These are phyloP conservation scores for Kazachstania taianensis DNA, from an alignment of 805 yeast species.

Conservation along the genomic window DNA sequence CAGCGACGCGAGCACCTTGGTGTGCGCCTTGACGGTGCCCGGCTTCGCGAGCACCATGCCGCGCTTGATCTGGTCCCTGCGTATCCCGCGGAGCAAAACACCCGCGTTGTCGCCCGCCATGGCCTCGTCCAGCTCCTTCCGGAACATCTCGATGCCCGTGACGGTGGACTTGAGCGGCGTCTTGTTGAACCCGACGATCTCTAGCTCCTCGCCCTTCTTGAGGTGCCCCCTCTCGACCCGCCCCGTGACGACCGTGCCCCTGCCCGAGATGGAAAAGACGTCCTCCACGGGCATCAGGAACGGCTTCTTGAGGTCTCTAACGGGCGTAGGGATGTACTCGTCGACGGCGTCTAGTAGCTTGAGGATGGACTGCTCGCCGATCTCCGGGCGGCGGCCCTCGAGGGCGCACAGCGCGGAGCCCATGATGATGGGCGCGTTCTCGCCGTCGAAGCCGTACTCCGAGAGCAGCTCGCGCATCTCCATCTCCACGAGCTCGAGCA, in stretches of 20 bases:
- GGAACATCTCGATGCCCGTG: conserved; percentile 99
- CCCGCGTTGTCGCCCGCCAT: conserved; percentile 99
- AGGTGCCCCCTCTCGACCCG: conserved; percentile 97
- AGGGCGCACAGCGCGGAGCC: conserved; percentile 97
- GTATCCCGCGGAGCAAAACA: conserved; percentile 91
- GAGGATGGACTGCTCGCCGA: conserved; percentile 76
- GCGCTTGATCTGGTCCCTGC: conserved; percentile 92
- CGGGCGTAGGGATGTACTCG: conserved; percentile 90
- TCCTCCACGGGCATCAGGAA: conserved; percentile 97
- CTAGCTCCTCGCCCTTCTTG: conserved; percentile 97
- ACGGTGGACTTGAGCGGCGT: conserved; percentile 86
- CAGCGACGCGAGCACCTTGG: conserved; percentile 85
- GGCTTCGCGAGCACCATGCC: conserved; percentile 97
- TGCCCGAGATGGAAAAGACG: conserved; percentile 95
- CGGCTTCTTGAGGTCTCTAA: conserved; percentile 90
- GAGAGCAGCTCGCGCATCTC: conserved; percentile 95
- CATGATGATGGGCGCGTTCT: conserved; percentile 94
- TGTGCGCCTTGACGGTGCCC: conserved; percentile 84
- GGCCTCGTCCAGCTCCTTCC: conserved; percentile 94
- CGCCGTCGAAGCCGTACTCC: conserved; percentile 95
- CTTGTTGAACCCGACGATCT: conserved; percentile 86
- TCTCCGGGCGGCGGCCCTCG: conserved; percentile 79
- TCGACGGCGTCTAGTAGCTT: conserved; percentile 88
- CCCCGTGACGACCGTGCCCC: conserved; percentile 99
- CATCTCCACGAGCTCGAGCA: conserved; percentile 99